These are phyloP conservation scores for Aspergillus conjunctus DNA, from an alignment of 495 filamentous ascomycete species.

Conservation along the genomic window DNA sequence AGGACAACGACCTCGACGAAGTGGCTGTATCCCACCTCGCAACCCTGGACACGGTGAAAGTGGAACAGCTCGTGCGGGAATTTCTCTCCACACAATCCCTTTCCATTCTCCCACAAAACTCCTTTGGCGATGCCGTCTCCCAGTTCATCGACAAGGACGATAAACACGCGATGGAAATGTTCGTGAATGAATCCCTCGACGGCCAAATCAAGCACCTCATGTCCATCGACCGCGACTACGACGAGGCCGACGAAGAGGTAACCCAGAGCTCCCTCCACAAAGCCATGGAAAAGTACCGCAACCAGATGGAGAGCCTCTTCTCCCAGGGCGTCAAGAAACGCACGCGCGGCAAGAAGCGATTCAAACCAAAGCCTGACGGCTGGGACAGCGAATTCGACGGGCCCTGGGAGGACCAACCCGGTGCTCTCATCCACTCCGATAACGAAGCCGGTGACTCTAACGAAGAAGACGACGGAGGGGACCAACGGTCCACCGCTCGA, in stretches of 20 bases:
- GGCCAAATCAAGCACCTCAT: conserved; percentile 76
- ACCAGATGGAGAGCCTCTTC: conserved; percentile 72
- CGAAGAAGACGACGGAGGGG: conserved; percentile 51
- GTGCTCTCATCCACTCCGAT: conserved; percentile 63
- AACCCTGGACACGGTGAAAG: conserved; percentile 74
- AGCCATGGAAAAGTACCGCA: conserved; percentile 71
- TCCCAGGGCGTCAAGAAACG: conserved; percentile 65
- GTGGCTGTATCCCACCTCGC: conserved; percentile 59
- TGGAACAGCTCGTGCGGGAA: conserved; percentile 84
- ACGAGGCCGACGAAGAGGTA: conserved; percentile 65
- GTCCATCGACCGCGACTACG: conserved; percentile 62
- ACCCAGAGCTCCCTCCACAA: conserved; percentile 59
- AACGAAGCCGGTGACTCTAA: conserved; percentile 51
- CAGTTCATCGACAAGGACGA: conserved; percentile 97
- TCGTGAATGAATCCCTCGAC: conserved; percentile 77
- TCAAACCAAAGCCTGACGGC: conserved; percentile 72
- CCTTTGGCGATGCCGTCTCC: conserved; percentile 88
- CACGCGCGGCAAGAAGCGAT: conserved; percentile 58
- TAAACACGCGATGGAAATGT: conserved; percentile 86
- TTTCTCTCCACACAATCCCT: conserved; percentile 81
- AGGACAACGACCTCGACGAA: conserved; percentile 55
- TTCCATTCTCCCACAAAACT: conserved; percentile 86
- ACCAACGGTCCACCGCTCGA: neutral
- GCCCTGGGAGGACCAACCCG: conserved; percentile 77
- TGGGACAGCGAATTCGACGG: conserved; percentile 92